Percentiles rank a stretch among this genome's conserved stretches.
These are phyloP conservation scores for Kernera saxatilis DNA, from an alignment of 345 rosid species.

Conservation along the genomic window DNA sequence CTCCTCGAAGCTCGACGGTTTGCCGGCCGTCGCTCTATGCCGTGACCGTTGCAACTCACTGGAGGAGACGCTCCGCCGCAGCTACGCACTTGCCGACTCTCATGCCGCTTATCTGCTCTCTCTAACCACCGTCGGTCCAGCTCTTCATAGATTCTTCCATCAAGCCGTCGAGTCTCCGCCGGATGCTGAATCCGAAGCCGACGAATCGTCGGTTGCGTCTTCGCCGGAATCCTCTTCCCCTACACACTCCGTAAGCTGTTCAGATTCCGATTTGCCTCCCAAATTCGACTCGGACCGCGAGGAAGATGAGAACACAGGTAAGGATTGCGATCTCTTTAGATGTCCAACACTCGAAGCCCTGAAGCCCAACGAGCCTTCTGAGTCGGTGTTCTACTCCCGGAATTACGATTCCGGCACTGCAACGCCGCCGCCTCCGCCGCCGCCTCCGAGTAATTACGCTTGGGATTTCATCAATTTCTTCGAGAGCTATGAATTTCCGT, in stretches of 20 bases:
- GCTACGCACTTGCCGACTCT: conserved; percentile 52
- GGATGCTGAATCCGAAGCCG: not conserved
- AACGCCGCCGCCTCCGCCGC: conserved; percentile 45
- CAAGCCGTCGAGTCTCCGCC: conserved; percentile 17
- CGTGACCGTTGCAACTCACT: conserved; percentile 56
- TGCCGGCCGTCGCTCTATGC: conserved; percentile 55
- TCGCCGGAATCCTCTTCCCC: conserved; percentile 24
- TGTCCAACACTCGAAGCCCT: conserved; percentile 18
- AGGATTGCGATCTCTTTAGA: not conserved
- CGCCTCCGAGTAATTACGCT: conserved; percentile 37
- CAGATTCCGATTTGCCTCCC: conserved; percentile 44
- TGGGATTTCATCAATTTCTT: conserved; percentile 67
- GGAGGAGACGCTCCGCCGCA: conserved; percentile 48
- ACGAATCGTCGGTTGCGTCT: not conserved
- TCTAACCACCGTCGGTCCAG: conserved; percentile 40
- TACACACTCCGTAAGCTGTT: conserved; percentile 27
- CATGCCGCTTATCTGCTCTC: conserved; percentile 49
- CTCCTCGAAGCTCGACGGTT: conserved; percentile 41
- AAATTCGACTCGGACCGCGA: conserved; percentile 50
- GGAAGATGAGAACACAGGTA: conserved; percentile 31
- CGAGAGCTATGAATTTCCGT: conserved; percentile 28
- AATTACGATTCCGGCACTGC: not conserved
- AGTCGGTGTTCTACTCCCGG: conserved; percentile 15
- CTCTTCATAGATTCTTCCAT: conserved; percentile 39
- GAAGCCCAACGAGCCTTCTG: not conserved